These are phyloP conservation scores for Pythium scleroteichum DNA, from an alignment of 352 stramenopile species.

Conservation along the genomic window DNA sequence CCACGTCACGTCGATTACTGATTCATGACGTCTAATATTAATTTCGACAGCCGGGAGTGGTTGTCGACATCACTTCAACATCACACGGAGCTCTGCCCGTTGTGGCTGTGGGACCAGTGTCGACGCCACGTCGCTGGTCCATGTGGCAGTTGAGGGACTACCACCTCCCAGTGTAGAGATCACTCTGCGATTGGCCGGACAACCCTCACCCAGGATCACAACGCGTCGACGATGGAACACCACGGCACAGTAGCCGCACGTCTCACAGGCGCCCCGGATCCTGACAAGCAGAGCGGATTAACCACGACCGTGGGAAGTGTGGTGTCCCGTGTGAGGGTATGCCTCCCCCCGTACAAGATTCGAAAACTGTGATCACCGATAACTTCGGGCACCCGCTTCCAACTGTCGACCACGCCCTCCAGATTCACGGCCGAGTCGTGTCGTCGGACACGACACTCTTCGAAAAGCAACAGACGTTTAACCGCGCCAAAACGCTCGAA, in stretches of 20 bases:
- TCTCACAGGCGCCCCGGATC: slow-evolving; percentile 29
- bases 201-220: no score
- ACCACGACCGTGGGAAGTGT: slow-evolving; percentile 21
- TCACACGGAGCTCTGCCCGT: no score
- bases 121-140: no score
- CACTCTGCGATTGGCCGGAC: slow-evolving; percentile 10
- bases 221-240: slow-evolving; percentile 42
- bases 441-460: slow-evolving; percentile 33
- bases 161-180: not conserved
- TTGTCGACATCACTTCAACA: no score
- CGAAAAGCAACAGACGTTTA: slow-evolving; percentile 44
- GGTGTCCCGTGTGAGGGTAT: slow-evolving; percentile 29
- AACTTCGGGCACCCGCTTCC: slow-evolving; percentile 39
- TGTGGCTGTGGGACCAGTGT: no score
- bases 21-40: no score
- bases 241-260: slow-evolving; percentile 30
- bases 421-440: slow-evolving; percentile 33
- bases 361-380: slow-evolving; percentile 29
- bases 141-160: no score
- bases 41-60: no score
- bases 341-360: slow-evolving; percentile 26
- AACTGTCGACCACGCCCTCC: slow-evolving; percentile 31
- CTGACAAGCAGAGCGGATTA: slow-evolving; percentile 23
- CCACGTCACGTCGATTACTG: not conserved
- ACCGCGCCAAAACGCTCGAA: slow-evolving; percentile 38